These are phyloP conservation scores for Cymodocea nodosa DNA, from an alignment of 116 monocot species.

Conservation along the genomic window DNA sequence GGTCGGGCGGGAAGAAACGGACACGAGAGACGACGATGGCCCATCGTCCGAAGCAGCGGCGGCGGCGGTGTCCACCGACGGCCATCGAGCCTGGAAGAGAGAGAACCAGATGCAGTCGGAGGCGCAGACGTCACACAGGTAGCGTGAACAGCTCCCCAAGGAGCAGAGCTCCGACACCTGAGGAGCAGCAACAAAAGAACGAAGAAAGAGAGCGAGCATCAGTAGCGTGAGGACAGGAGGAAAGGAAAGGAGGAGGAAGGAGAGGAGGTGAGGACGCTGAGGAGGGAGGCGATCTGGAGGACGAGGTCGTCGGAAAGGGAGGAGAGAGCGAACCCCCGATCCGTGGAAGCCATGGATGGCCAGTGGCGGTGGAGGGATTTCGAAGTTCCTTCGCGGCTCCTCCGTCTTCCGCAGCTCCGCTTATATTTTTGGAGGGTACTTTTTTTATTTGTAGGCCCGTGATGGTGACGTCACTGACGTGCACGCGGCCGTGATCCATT, in stretches of 20 bases:
- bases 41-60: too few species aligned
- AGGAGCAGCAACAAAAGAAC: background rate
- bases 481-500: too few species aligned
- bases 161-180: constrained; percentile 39
- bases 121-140: constrained; percentile 35
- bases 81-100: constrained; percentile 14
- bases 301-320: constrained; percentile 23
- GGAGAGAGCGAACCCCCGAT: background rate
- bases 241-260: background rate
- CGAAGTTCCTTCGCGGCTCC: too few species aligned
- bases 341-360: too few species aligned
- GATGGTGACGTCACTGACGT: too few species aligned
- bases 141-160: constrained; percentile 56
- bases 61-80: too few species aligned
- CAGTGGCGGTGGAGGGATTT: too few species aligned
- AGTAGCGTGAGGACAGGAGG: background rate
- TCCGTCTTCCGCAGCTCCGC: too few species aligned
- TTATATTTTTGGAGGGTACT: too few species aligned
- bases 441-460: too few species aligned
- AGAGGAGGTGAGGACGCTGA: constrained; percentile 17
- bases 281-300: constrained; percentile 31
- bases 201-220: background rate
- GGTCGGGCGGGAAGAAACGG: too few species aligned
- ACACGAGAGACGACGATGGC: too few species aligned
- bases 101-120: constrained; percentile 45